Evolutionary conservation across 345 rosid species (phyloP).

Genomic region (Pistacia vera): DNA sequence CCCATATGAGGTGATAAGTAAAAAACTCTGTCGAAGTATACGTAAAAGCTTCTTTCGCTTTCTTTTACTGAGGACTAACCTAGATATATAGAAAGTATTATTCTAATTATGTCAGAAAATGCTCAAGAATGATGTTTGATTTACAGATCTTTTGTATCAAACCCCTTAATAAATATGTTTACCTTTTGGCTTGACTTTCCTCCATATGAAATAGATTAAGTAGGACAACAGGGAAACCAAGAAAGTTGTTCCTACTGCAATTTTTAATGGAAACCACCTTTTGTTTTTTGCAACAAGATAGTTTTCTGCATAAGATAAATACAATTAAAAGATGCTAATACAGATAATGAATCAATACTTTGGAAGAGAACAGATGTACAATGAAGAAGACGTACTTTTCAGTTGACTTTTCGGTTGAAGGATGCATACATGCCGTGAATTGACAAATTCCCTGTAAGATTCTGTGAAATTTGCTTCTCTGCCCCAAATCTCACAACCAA

Average conservation of each 20-base stretch:
- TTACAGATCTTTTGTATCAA: too few relatives aligned
- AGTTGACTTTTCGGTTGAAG: too few relatives aligned
- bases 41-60: background rate
- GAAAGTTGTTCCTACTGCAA: background rate
- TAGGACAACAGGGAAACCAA: too few relatives aligned
- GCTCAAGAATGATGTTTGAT: background rate
- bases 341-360: too few relatives aligned
- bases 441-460: background rate
- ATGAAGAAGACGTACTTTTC: too few relatives aligned
- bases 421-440: too few relatives aligned
- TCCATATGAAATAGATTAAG: background rate
- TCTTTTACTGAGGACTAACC: background rate
- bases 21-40: constrained; percentile 5
- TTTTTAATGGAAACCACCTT: too few relatives aligned
- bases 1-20: background rate
- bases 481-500: constrained; percentile 27
- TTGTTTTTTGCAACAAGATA: too few relatives aligned
- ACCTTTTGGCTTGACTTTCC: background rate
- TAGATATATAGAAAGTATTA: background rate
- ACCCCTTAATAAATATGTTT: background rate
- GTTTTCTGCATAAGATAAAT: too few relatives aligned
- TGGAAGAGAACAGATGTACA: too few relatives aligned
- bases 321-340: too few relatives aligned
- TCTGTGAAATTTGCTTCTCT: background rate
- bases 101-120: background rate